These are phyloP conservation scores for Gigaspora rosea DNA, from an alignment of 192 early-diverging fungal species.

Conservation along the genomic window DNA sequence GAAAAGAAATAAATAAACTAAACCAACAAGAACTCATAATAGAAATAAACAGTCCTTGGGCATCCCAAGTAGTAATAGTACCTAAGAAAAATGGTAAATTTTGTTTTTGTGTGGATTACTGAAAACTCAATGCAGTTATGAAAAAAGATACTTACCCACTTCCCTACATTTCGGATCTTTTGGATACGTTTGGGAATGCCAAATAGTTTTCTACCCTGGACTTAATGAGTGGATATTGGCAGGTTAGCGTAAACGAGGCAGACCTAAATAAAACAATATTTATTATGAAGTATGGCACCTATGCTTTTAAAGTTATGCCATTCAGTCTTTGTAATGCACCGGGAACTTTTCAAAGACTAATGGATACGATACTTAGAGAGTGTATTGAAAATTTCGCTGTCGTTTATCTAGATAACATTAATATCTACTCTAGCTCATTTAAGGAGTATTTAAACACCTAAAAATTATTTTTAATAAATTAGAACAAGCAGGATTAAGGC, in stretches of 20 bases:
- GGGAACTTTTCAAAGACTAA: slow-evolving; percentile 30
- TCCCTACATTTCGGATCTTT: slow-evolving; percentile 43
- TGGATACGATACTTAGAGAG: slow-evolving; percentile 6
- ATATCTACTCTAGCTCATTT: slow-evolving; percentile 33
- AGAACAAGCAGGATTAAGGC: background rate
- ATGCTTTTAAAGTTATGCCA: too few species aligned
- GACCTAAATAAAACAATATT: slow-evolving; percentile 35
- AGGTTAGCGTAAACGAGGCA: background rate
- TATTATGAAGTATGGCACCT: slow-evolving; percentile 14
- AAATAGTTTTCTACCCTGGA: slow-evolving; percentile 34
- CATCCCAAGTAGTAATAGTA: slow-evolving; percentile 44
- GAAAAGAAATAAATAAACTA: too few species aligned
- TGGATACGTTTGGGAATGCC: background rate
- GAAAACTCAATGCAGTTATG: slow-evolving; percentile 44
- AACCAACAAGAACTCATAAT: too few species aligned
- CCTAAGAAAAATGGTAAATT: slow-evolving; percentile 48
- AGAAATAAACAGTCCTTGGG: slow-evolving; percentile 32
- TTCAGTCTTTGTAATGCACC: slow-evolving; percentile 38
- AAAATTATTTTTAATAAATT: background rate
- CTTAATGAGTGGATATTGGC: too few species aligned
- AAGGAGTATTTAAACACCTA: slow-evolving; percentile 30
- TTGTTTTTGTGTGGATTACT: too few species aligned
- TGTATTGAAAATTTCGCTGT: slow-evolving; percentile 11
- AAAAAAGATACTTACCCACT: slow-evolving; percentile 43
- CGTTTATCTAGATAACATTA: slow-evolving; percentile 43